Evolutionary conservation across 1,139 yeast species (phyloP), one percentile per base, ranked within the genome.

Genomic region (Nadsonia commutata): DNA sequence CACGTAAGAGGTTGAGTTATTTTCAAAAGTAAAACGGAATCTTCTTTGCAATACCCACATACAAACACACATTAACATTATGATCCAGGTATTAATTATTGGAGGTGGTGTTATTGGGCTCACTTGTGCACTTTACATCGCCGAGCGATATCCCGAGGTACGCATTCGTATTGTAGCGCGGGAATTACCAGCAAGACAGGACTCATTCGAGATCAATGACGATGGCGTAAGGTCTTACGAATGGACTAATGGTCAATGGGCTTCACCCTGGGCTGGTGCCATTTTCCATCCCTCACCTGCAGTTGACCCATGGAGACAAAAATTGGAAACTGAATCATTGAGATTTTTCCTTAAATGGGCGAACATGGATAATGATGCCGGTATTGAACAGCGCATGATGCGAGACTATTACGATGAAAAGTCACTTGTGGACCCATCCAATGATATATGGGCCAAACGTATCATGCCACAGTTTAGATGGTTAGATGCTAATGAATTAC

Each of bases 221-320:
- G 43, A 39, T 8, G 9, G 11, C 7, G 9, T 11, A 7, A 7
- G 9, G 2, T 40, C 20, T 17, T 21, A 36, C 38, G 33, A 33
- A 18, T 51, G 53, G 53, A 45, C 63, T 40, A 48, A 61, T 18
- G 63, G 59, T 21, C 60, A 64, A 36, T 80, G 76, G 55, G 78
- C 86, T 1, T 76, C 83, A 0, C 74, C 80, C 2, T 78, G 80
- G 77, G 82, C 84, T 1, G 86, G 86, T 6, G 86, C 86, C 7
- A 85, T 79, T 57, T 78, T 70, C 60, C 66, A 83, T 48, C 83
- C 85, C 2, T 69, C 68, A 46, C 57, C 59, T 36, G 52, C 54
- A 6, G 61, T 57, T 39, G 63, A 56, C 1, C 56, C 56, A 17
- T 78, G 74, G 33, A 53, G 55, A 38, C 60, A 66, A 40, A 80